Evolutionary conservation across 2,329 filamentous ascomycete genomes (phyloP), one percentile per base, ranked within the genome.

Genomic region (Arthroderma sp.): DNA sequence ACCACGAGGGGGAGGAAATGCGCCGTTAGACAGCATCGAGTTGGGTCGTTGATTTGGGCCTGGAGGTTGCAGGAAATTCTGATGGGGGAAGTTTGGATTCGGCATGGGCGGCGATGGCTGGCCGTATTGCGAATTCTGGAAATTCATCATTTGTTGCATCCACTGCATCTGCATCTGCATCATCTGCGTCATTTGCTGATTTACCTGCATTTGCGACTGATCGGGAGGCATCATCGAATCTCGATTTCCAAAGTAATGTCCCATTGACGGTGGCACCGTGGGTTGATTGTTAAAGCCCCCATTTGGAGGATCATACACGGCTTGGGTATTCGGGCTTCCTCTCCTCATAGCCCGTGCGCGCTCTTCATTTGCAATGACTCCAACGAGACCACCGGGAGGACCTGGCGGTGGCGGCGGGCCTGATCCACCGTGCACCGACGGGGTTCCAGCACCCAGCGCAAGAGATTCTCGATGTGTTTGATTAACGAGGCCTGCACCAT

Each of bases 121-220:
- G 15, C 57, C 52, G 22, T 49, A 53, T 37, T 62, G 62, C 45
- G 59, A 56, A 27, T 61, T 71, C 74, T 85, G 83, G 77, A 86
- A 82, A 36, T 65, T 61, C 57, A 69, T 67, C 67, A 72, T 71
- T 52, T 69, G 66, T 56, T 88, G 83, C 82, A 93, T 89, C 65
- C 87, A 87, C 59, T 93, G 84, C 82, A 93, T 88, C 61, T 94
- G 86, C 81, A 91, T 86, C 59, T 87, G 82, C 83, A 89, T 87
- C 65, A 89, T 87, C 55, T 85, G 81, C 45, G 77, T 75, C 84
- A 89, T 88, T 57, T 88, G 83, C 57, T 86, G 81, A 5, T 77
- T 81, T 73, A 91, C 82, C 53, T 88, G 80, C 36, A 88, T 73
- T 54, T 89, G 83, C 29, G 80, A 80, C 59, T 84, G 81, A 49